Evolutionary conservation across 768 basidiomycete genomes (phyloP), one percentile per base, ranked within the genome.

Genomic region (Tulasnella sp.): DNA sequence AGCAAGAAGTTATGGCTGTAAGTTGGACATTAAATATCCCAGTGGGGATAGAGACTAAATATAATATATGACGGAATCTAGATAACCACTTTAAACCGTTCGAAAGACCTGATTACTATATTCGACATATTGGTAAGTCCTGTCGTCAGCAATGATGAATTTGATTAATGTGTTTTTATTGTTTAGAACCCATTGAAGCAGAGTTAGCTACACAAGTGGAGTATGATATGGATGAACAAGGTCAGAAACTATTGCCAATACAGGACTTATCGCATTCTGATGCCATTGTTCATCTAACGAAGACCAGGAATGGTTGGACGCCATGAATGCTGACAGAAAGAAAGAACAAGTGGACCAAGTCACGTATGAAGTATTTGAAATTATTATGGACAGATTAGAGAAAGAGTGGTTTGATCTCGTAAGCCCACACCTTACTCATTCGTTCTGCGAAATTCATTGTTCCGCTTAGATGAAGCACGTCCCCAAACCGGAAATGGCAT

Each of bases 181-280:
- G 61, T 46, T 31, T 52, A 88, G 91, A 95, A 60, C 93, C 93
- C 0, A 70, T 95, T 57, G 93, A 99, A 63, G 79, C 77, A 41
- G 95, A 99, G 57, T 76, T 98, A 15, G 83, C 83, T 5, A 76
- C 78, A 33, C 90, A 93, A 58, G 93, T 99, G 20, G 95, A 98
- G 65, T 99, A 99, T 70, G 95, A 98, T 62, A 98, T 99, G 91
- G 95, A 98, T 62, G 95, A 96, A 62, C 92, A 96, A 77, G 92
- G 90, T 83, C 32, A 16, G 70, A 59, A n/a, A n/a, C n/a, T n/a
- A n/a, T n/a, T n/a, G n/a, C n/a, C n/a, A n/a, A n/a, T n/a, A n/a
- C n/a, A n/a, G n/a, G n/a, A n/a, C n/a, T n/a, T n/a, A n/a, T 16
- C 24, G 22, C 34, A 33, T 20, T 33, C 35, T 57, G 20, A 28